Percentiles rank a stretch among this genome's conserved stretches.
These are phyloP conservation scores for Leccinum huronense DNA, from an alignment of 1,284 basidiomycete genomes.

Conservation along the genomic window DNA sequence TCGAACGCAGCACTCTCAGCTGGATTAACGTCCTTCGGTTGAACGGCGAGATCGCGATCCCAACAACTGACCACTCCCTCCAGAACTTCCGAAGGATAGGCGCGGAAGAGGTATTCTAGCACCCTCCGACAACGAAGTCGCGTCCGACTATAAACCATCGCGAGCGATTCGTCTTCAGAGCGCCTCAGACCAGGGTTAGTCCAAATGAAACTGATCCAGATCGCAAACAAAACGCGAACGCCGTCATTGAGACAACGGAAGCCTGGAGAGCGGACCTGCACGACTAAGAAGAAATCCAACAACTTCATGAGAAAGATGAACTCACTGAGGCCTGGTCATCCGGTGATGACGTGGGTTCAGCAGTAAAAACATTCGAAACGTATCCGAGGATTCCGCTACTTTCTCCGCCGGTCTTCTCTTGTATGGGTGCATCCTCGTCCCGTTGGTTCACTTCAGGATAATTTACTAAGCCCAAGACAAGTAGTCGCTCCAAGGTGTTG, in stretches of 20 bases:
- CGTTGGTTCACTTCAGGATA: constrained; percentile 46
- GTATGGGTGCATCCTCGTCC: constrained; percentile 55
- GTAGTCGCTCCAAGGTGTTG: constrained; percentile 78
- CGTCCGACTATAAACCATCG: constrained; percentile 63
- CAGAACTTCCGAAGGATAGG: constrained; percentile 77
- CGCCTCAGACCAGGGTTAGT: constrained; percentile 45
- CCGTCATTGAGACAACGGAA: constrained; percentile 72
- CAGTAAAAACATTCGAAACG: constrained; percentile 76
- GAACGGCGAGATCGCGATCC: constrained; percentile 55
- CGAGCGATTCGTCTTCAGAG: constrained; percentile 63
- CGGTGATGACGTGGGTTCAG: constrained; percentile 48
- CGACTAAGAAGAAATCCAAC: constrained; percentile 11
- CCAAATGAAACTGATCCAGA: constrained; percentile 65
- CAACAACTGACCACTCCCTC: constrained; percentile 82
- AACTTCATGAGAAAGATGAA: constrained; percentile 11
- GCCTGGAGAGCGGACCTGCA: constrained; percentile 64
- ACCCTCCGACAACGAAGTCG: constrained; percentile 71
- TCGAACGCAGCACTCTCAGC: constrained; percentile 68
- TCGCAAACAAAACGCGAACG: constrained; percentile 63
- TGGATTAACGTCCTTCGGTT: constrained; percentile 40
- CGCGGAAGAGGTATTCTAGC: constrained; percentile 84
- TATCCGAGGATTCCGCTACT: constrained; percentile 72
- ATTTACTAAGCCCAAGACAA: constrained; percentile 62
- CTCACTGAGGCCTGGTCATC: constrained; percentile 62
- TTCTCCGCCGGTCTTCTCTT: constrained; percentile 56